These are phyloP conservation scores for Symbiodinium pilosum DNA, from an alignment of 73 alveolate species.

Conservation along the genomic window DNA sequence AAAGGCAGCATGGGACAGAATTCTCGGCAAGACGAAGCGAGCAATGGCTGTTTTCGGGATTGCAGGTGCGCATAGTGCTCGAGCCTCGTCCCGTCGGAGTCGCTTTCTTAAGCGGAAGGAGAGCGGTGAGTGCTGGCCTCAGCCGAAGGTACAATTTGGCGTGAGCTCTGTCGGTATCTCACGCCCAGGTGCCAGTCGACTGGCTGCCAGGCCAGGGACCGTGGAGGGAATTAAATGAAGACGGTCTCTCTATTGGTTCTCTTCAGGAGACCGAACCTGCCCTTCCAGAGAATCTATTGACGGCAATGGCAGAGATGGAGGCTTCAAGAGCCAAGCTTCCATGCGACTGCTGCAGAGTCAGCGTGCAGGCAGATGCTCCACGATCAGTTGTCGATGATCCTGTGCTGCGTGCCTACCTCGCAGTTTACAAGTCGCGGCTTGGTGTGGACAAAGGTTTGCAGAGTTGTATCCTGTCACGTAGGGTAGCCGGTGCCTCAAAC, in stretches of 20 bases:
- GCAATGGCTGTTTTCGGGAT: background rate
- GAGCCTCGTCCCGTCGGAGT: background rate
- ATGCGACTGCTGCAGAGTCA: background rate
- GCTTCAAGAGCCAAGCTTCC: background rate
- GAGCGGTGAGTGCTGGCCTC: too few species aligned
- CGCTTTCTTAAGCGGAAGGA: background rate
- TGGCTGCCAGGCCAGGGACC: too few species aligned
- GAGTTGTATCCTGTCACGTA: background rate
- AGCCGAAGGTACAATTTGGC: too few species aligned
- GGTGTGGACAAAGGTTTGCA: background rate
- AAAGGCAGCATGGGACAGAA: background rate
- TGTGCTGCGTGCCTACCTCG: constrained; percentile 72
- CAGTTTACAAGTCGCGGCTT: constrained; percentile 65
- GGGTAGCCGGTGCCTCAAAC: too few species aligned
- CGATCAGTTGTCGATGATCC: constrained; percentile 78
- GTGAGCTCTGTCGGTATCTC: too few species aligned
- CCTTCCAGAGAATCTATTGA: background rate
- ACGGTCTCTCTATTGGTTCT: too few species aligned
- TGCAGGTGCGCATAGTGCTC: background rate
- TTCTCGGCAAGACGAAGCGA: background rate
- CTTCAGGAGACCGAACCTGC: background rate
- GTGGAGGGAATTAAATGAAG: too few species aligned
- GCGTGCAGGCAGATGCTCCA: constrained; percentile 42
- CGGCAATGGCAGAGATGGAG: constrained; percentile 47
- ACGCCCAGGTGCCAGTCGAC: too few species aligned